Conservation (phyloP, 2,329 filamentous ascomycete species). For the Botrytis deweyae region DNA sequence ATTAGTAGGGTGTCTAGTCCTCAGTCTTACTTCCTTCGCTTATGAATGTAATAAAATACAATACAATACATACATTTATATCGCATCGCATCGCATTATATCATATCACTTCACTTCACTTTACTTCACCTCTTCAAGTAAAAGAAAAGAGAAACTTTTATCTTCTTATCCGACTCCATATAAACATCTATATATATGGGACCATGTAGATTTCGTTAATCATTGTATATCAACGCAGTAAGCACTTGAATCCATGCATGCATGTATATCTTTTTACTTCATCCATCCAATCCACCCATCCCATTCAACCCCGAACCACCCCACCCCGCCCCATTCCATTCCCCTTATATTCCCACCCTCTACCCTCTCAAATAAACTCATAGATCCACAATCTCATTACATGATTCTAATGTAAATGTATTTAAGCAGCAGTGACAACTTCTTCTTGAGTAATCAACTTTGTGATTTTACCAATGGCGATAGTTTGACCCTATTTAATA, state of each 20-base stretch:
- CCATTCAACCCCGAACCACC: not conserved
- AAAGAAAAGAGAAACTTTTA: not conserved
- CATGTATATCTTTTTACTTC: slow-evolving; percentile 5
- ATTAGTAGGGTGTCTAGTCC: not conserved
- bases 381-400: not conserved
- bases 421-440: slow-evolving; percentile 19
- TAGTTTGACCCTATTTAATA: slow-evolving; percentile 82
- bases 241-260: not conserved
- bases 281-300: not conserved
- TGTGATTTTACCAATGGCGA: slow-evolving; percentile 98
- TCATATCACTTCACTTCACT: not conserved
- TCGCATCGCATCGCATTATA: not conserved
- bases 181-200: not conserved
- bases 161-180: not conserved
- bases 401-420: not conserved
- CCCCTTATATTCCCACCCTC: too few species aligned
- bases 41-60: not conserved
- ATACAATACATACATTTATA: not conserved
- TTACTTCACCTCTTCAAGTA: not conserved
- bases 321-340: not conserved
- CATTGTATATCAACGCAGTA: not conserved
- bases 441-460: slow-evolving; percentile 64
- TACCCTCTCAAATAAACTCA: not conserved
- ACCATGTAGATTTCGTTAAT: not conserved
- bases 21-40: too few species aligned